These are phyloP conservation scores for Chrysoporthe deuterocubensis DNA, from an alignment of 2,329 filamentous ascomycete species.

Conservation along the genomic window DNA sequence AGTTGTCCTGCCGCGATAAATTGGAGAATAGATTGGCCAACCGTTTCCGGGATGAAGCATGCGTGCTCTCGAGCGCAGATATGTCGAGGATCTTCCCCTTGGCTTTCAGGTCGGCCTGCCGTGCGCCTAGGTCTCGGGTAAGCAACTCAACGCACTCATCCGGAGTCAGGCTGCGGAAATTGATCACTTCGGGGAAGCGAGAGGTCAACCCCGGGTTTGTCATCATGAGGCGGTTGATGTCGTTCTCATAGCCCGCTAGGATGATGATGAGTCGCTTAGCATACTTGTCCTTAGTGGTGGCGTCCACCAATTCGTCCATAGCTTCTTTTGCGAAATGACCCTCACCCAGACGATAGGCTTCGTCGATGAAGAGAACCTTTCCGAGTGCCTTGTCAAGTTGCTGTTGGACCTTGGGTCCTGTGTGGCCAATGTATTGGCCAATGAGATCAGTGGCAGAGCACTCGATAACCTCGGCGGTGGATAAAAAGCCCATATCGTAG, in stretches of 20 bases:
- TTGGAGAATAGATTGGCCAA: slow-evolving; percentile 42
- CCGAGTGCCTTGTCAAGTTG: slow-evolving; percentile 66
- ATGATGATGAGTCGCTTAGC: slow-evolving; percentile 66
- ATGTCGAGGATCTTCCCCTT: slow-evolving; percentile 32
- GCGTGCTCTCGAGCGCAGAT: slow-evolving; percentile 35
- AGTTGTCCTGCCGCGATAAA: slow-evolving; percentile 51
- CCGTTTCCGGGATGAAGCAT: slow-evolving; percentile 30
- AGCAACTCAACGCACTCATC: slow-evolving; percentile 52
- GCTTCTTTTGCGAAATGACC: slow-evolving; percentile 62
- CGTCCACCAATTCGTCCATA: slow-evolving; percentile 57
- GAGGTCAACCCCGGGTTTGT: slow-evolving; percentile 67
- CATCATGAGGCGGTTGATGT: slow-evolving; percentile 66
- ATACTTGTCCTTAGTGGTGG: slow-evolving; percentile 59
- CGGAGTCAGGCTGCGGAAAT: slow-evolving; percentile 54
- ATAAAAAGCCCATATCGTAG: slow-evolving; percentile 74
- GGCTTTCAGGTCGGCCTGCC: slow-evolving; percentile 27
- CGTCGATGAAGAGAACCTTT: slow-evolving; percentile 72
- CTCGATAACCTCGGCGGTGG: slow-evolving; percentile 63
- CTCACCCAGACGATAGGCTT: slow-evolving; percentile 68
- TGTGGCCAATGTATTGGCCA: slow-evolving; percentile 71
- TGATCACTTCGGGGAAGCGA: slow-evolving; percentile 65
- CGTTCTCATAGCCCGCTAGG: slow-evolving; percentile 68
- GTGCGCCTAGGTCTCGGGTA: slow-evolving; percentile 35
- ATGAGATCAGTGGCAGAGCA: slow-evolving; percentile 71
- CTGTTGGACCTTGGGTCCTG: slow-evolving; percentile 66